These are phyloP conservation scores for Talaromyces marneffei DNA, from an alignment of 2,329 filamentous ascomycete genomes.

Conservation along the genomic window DNA sequence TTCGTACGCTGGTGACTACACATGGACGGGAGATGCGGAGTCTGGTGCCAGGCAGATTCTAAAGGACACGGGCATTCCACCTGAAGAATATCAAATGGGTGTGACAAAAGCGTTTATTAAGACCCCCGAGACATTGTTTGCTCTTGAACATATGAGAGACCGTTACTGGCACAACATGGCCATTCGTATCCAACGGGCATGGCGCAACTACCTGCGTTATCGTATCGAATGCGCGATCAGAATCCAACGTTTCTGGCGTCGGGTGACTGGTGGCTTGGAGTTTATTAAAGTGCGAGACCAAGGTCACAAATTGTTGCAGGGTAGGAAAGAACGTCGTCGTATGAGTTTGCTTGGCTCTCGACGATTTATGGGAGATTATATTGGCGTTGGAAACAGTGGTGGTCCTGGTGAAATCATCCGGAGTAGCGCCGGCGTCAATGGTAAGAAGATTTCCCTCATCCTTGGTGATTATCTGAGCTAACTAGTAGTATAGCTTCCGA, in stretches of 20 bases:
- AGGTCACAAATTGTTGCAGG: conserved; percentile 73
- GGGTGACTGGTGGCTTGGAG: conserved; percentile 83
- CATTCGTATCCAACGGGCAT: conserved; percentile 91
- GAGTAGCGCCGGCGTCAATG: conserved; percentile 62
- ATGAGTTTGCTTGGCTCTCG: conserved; percentile 89
- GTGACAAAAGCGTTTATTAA: conserved; percentile 98
- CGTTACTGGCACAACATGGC: conserved; percentile 99
- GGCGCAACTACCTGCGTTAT: conserved; percentile 92
- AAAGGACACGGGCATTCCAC: conserved; percentile 91
- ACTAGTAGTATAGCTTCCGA: conserved; percentile 46
- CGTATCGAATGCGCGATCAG: conserved; percentile 85
- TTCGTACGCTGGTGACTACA: conserved; percentile 95
- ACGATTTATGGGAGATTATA: conserved; percentile 89
- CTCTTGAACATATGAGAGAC: conserved; percentile 94
- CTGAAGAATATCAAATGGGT: conserved; percentile 95
- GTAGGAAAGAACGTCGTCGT: conserved; percentile 82
- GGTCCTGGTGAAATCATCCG: conserved; percentile 79
- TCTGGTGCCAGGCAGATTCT: conserved; percentile 87
- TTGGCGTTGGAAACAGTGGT: conserved; percentile 74
- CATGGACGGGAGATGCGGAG: conserved; percentile 83
- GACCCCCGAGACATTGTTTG: conserved; percentile 92
- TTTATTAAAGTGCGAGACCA: conserved; percentile 83
- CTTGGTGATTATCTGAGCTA: neutral
- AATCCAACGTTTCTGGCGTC: conserved; percentile 93
- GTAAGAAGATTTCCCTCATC: conserved; percentile 38